Conservation (phyloP, 148 eudicot genomes). For the Rhododendron simsii region DNA sequence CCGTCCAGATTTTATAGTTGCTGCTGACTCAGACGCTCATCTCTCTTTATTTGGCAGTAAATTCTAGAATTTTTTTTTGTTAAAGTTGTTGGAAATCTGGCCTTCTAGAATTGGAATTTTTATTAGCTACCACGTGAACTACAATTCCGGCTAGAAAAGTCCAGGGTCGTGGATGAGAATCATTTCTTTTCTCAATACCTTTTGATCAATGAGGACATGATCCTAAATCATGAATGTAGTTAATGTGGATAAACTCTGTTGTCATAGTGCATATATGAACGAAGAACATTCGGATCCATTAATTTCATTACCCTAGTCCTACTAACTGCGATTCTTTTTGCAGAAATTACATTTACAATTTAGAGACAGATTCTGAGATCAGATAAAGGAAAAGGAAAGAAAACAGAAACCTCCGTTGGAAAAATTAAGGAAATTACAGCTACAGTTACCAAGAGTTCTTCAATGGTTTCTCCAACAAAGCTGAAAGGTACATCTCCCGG, state of each 20-base stretch:
- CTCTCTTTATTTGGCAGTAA: not conserved
- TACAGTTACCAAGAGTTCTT: constrained; percentile 33
- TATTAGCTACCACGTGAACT: not conserved
- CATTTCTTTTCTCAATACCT: not conserved
- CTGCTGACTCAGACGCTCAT: not conserved
- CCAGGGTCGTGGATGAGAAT: not conserved
- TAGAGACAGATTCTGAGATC: not conserved
- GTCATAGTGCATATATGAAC: not conserved
- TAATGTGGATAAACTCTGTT: not conserved
- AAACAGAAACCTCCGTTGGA: not conserved
- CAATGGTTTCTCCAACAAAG: constrained; percentile 46
- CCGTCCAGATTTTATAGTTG: not conserved
- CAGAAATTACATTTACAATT: not conserved
- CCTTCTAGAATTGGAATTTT: too few relatives aligned
- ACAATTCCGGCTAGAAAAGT: not conserved
- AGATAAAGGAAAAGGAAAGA: not conserved
- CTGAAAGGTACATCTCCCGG: constrained; percentile 43
- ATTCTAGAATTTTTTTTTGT: not conserved
- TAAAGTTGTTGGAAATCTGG: not conserved
- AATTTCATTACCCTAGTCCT: not conserved
- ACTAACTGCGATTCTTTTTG: not conserved
- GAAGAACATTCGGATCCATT: not conserved
- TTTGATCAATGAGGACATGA: not conserved
- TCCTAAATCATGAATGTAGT: not conserved
- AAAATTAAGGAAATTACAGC: not conserved